Evolutionary conservation across 1,139 yeast genomes (phyloP), one percentile per base, ranked within the genome.

Genomic region (Blastobotrys ciferrii): DNA sequence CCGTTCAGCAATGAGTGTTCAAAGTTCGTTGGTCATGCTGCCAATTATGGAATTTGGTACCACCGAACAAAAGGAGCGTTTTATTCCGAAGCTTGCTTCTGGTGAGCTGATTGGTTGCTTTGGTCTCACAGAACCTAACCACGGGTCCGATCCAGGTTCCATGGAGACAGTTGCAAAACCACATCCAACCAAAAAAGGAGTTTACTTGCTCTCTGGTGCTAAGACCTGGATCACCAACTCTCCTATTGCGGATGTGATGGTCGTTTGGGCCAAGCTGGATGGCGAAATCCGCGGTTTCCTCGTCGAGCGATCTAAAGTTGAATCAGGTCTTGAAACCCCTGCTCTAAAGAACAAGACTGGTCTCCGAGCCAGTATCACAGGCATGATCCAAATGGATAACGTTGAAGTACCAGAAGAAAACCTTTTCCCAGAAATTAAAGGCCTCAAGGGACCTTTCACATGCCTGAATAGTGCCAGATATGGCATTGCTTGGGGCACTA

Each of bases 211-310:
- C 32, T 63, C 62, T 36, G 76, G 76, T 13, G 67, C 75, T 38
- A 72, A 72, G 59, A 71, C 63, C 50, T 72, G 76, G 76, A 72
- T 72, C 63, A 72, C 76, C 45, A 72, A 72, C 60, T 67, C 76
- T 2, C 76, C 76, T 17, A 70, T 72, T 53, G 76, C 76, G 15
- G 76, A 72, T 46, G 58, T 72, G 15, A 49, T 67, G 39, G 61
- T 72, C 13, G 70, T 72, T 18, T 72, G 76, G 76, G 76, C 74
- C 43, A 72, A 72, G 54, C 67, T 72, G 17, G 71, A 72, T 51
- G 76, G 75, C 37, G 64, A 58, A 48, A 68, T 72, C 45, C 68
- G 76, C 20, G 76, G 76, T 1, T 72, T 72, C 53, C 55, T 72
- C 28, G 63, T 72, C 28, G 76, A 72, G 51, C 64, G 76, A 39